Base-by-base conservation (phyloP, 1,139 yeast species). In the Geotrichum citri-aurantii region DNA sequence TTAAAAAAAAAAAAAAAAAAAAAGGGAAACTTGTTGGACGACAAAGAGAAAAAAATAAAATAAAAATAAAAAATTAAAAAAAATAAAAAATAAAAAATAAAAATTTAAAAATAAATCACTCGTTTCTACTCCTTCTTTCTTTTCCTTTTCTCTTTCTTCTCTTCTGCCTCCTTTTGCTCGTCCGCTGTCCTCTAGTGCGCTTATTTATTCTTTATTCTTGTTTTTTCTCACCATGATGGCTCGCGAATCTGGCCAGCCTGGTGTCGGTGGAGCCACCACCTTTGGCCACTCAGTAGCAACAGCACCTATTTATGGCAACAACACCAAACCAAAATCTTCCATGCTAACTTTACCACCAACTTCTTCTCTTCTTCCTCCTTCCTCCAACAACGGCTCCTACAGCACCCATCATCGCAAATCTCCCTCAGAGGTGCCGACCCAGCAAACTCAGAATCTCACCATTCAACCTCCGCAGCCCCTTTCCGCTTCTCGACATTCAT, bases 401-500 rank as follows among this genome's bases (percentile, higher is more conserved):
- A 37, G 1, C 42, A 12, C 42, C 19, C 19, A 37, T n/a, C 42
- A 37, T n/a, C 42, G 42, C 19, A 37, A 37, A 17, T 37, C 42
- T 37, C 42, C 42, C 42, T 37, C 42, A n/a, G 42, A 37, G 42
- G 17, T 37, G 14, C 42, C 42, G 42, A 37, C 14, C 19, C 42
- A 37, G 17, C 17, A 14, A 14, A 14, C 14, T 12, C 42, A 37
- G 14, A 37, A 1, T n/a, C 17, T 37, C 5, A 14, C 11, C 14
- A 17, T 37, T 14, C 42, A 37, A n/a, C 17, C 42, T 37, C 17
- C 17, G 42, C 42, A 37, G 7, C 17, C 42, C 14, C 19, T 2
- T 3, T n/a, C 42, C 42, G 19, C 19, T 37, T 37, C 42, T 5
- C 42, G 56, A 42, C 56, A 53, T 31, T 47, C 52, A 46, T 53